These are phyloP conservation scores for Holtermannia corniformis DNA, from an alignment of 768 basidiomycete species.

Conservation along the genomic window DNA sequence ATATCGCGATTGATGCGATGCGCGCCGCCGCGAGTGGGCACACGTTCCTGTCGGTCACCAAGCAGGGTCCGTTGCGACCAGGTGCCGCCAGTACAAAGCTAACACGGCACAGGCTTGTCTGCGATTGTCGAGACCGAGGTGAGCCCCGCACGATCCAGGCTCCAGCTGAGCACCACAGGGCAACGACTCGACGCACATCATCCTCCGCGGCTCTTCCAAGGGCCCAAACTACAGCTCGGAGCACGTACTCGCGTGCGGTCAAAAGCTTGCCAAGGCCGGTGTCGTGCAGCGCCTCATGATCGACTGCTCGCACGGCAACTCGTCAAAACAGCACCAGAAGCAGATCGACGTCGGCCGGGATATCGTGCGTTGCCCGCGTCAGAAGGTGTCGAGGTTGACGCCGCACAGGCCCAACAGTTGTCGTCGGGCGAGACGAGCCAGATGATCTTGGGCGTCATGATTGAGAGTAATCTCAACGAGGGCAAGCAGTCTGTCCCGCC, in stretches of 20 bases:
- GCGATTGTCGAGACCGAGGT: constrained; percentile 81
- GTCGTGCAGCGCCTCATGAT: constrained; percentile 72
- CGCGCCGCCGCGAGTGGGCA: constrained; percentile 82
- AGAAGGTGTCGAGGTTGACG: constrained; percentile 42
- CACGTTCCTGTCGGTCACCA: constrained; percentile 93
- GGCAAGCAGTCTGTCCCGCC: constrained; percentile 82
- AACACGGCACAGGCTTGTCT: too few relatives aligned
- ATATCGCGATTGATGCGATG: constrained; percentile 90
- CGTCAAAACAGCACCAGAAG: constrained; percentile 85
- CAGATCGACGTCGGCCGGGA: constrained; percentile 54
- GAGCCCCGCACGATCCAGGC: constrained; percentile 12
- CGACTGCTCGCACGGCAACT: constrained; percentile 71
- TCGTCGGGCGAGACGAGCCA: constrained; percentile 47
- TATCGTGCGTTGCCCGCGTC: constrained; percentile 7
- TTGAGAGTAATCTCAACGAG: constrained; percentile 87
- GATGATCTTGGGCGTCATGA: constrained; percentile 88
- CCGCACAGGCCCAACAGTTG: constrained; percentile 59
- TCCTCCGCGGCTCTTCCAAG: constrained; percentile 77
- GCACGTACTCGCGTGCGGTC: constrained; percentile 64
- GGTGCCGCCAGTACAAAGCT: too few relatives aligned
- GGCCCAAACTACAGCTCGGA: constrained; percentile 84
- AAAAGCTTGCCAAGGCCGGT: constrained; percentile 67
- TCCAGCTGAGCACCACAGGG: constrained; percentile 43
- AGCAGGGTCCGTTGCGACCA: constrained; percentile 73
- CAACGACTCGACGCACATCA: constrained; percentile 84